Conservation (phyloP, 2,329 filamentous ascomycete species). For the Sporothrix euskadiensis region DNA sequence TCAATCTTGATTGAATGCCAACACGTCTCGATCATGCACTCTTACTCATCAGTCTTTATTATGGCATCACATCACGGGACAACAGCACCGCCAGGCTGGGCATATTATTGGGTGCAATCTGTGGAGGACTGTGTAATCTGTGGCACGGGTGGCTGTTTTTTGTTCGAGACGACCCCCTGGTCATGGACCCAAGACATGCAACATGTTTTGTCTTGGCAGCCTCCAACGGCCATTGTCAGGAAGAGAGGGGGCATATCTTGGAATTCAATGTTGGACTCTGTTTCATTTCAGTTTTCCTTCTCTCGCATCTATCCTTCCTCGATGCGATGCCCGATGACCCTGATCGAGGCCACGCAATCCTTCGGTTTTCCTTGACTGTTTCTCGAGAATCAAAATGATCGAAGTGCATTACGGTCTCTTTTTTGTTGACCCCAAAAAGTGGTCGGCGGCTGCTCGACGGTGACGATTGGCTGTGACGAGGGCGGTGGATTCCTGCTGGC, state of each 20-base stretch:
- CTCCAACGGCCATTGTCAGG: not conserved
- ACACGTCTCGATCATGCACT: too few relatives aligned
- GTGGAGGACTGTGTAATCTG: not conserved
- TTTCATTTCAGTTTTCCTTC: not conserved
- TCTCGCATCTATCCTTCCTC: not conserved
- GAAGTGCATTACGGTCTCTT: not conserved
- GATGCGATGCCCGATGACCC: not conserved
- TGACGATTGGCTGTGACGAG: slow-evolving; percentile 17
- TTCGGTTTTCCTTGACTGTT: not conserved
- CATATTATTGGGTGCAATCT: not conserved
- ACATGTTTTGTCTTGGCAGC: slow-evolving; percentile 18
- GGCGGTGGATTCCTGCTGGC: not conserved
- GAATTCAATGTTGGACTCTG: not conserved
- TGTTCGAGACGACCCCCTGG: not conserved
- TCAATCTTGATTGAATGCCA: too few relatives aligned
- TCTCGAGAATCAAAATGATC: not conserved
- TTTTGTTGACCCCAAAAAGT: not conserved
- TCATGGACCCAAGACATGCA: slow-evolving; percentile 14
- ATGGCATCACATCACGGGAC: not conserved
- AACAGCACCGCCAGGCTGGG: not conserved
- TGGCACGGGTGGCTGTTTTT: not conserved
- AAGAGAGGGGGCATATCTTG: not conserved
- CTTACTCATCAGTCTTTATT: not conserved
- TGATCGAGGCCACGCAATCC: not conserved
- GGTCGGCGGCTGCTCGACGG: slow-evolving; percentile 17